Base-by-base conservation (phyloP, 164 flowering plant species). In the Berberis vulgaris region DNA sequence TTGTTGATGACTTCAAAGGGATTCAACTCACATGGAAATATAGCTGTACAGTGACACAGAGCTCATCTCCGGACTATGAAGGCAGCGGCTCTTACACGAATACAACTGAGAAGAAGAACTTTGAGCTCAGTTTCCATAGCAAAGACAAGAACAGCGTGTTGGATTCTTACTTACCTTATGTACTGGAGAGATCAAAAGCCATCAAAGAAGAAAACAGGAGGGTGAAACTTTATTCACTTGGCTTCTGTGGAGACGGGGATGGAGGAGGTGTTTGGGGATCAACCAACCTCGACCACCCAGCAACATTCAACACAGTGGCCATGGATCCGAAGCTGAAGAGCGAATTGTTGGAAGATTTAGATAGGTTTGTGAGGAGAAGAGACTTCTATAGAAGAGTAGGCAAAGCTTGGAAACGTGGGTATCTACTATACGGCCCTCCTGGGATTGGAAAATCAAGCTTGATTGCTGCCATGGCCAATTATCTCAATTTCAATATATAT, bases 361-460 rank as follows among this genome's bases (percentile, higher is more conserved):
- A 85, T 2, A 70, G 60, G 67, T 87, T 87, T 52, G 52, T 70
- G 4, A 45, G 5, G 63, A 70, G 86, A 57, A 83, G 69, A 67
- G 86, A 84, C 57, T 79, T 65, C 26, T 87, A 83, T 50, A 82
- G 78, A 73, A 76, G 74, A 50, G 83, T 79, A 0, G 89, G 92
- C 43, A 84, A 71, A 71, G 86, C 87, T 26, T 83, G 89, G 92
- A 86, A 83, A 64, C 73, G 87, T 1, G 89, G 89, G 71, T 86
- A 84, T 43, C 65, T 86, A 72, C 65, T 86, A 43, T 77, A 77
- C 47, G 92, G 87, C 1, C 92, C 88, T 2, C 87, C 89, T 0
- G 87, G 92, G 0, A 86, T 86, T 0, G 89, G 89, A 80, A 87
- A 87, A 60, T 84, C 89, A 45, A 87, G 89, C 62, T 70, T 87